Evolutionary conservation across 2,329 filamentous ascomycete genomes (phyloP).

Genomic region (Alternaria solani): DNA sequence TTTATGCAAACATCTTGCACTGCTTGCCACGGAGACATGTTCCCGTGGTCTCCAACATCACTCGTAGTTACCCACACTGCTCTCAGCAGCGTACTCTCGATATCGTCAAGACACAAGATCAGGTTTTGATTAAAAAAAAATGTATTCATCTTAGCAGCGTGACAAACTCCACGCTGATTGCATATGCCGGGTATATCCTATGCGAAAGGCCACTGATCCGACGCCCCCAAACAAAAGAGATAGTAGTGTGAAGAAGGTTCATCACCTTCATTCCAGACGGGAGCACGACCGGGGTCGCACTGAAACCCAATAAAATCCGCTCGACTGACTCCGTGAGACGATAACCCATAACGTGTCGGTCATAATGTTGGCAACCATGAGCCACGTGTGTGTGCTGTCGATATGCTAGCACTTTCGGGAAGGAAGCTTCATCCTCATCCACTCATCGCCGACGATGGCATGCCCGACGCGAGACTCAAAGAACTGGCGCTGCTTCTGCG

Average conservation of each 20-base stretch:
- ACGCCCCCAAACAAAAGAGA: constrained; percentile 19
- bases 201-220: constrained; percentile 9
- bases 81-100: neutral
- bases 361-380: neutral
- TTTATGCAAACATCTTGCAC: neutral
- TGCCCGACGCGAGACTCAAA: constrained; percentile 30
- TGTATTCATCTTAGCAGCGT: constrained; percentile 1
- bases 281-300: neutral
- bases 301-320: constrained; percentile 7
- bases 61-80: neutral
- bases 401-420: constrained; percentile 13
- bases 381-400: neutral
- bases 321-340: neutral
- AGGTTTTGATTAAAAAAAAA: neutral
- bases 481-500: constrained; percentile 24
- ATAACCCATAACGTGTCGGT: neutral
- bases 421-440: constrained; percentile 32
- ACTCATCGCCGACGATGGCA: constrained; percentile 33
- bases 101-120: neutral
- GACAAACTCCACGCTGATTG: constrained; percentile 15
- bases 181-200: constrained; percentile 21
- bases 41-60: neutral
- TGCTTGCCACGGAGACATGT: neutral
- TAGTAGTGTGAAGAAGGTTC: constrained; percentile 10
- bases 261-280: neutral